phyloP scores from a whole-genome alignment of 2,329 filamentous ascomycete species.

The Scleromitrula shiraiana region DNA sequence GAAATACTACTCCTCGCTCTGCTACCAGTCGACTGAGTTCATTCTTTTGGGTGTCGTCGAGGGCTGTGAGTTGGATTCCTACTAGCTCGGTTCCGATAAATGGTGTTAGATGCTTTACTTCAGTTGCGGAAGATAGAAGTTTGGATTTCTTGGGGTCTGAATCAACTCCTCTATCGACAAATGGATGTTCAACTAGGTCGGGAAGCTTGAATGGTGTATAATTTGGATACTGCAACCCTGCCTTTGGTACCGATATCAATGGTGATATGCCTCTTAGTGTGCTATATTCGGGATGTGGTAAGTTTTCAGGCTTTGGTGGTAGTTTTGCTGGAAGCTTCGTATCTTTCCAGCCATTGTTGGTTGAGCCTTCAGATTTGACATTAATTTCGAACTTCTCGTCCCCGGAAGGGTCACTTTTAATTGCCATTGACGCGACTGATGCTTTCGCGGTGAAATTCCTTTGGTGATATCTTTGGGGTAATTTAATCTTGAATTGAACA shows the following conservation, averaged over 20 bases:
- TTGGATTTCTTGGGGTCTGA: slow-evolving; percentile 35
- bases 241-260: slow-evolving; percentile 1
- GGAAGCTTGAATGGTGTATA: slow-evolving; percentile 9
- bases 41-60: slow-evolving; percentile 61
- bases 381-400: no score
- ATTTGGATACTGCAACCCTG: slow-evolving; percentile 7
- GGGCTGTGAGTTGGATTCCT: slow-evolving; percentile 59
- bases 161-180: slow-evolving; percentile 5
- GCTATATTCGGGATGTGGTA: slow-evolving; percentile 3
- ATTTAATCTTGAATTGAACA: no score
- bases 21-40: slow-evolving; percentile 66
- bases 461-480: no score
- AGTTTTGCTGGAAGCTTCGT: slow-evolving; percentile 1
- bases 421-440: no score
- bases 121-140: slow-evolving; percentile 27
- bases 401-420: no score
- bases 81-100: slow-evolving; percentile 62
- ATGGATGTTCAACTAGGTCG: slow-evolving; percentile 5
- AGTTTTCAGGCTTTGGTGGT: slow-evolving; percentile 5
- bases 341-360: background rate
- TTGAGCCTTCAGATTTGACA: no score
- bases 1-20: slow-evolving; percentile 44
- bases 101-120: slow-evolving; percentile 41
- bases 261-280: slow-evolving; percentile 6
- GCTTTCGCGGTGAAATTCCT: slow-evolving; percentile 1